Evolutionary conservation across 495 filamentous ascomycete genomes (phyloP).

Genomic region (Penicillium antarcticum): DNA sequence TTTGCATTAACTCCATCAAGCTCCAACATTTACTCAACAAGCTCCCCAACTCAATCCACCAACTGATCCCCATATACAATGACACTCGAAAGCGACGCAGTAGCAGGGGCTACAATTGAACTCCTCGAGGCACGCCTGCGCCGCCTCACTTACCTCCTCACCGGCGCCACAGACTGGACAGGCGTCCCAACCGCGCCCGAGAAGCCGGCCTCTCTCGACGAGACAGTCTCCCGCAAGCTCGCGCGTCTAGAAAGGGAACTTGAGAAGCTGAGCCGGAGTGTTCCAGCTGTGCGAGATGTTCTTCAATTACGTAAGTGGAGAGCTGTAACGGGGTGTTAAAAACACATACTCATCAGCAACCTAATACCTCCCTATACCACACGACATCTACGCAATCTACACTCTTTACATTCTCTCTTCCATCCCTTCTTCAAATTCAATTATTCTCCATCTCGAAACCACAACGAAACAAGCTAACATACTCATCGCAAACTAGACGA

Average conservation of each 20-base stretch:
- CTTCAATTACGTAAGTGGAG: conserved; percentile 41
- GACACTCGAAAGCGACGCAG: conserved; percentile 35
- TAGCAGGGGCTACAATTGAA: conserved; percentile 59
- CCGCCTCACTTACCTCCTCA: conserved; percentile 70
- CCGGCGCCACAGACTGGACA: conserved; percentile 52
- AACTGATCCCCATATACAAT: conserved; percentile 17
- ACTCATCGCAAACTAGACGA: no score
- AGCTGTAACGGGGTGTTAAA: not conserved
- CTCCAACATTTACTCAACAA: not conserved
- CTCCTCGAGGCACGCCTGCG: conserved; percentile 73
- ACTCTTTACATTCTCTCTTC: not conserved
- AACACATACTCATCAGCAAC: not conserved
- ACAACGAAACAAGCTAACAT: no score
- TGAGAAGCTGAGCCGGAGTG: conserved; percentile 42
- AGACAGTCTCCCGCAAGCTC: conserved; percentile 53
- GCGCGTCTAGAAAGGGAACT: conserved; percentile 61
- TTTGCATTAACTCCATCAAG: conserved; percentile 19
- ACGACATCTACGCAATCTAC: not conserved
- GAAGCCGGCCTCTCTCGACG: conserved; percentile 36
- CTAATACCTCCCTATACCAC: not conserved
- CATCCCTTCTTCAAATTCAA: not conserved
- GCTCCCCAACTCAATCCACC: not conserved
- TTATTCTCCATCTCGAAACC: no score
- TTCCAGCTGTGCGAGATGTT: conserved; percentile 48
- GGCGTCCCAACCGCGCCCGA: conserved; percentile 36